Percentiles rank a stretch among this genome's conserved stretches.
phyloP scores from a whole-genome alignment of 257 asterid genomes.

The Fraxinus pennsylvanica region DNA sequence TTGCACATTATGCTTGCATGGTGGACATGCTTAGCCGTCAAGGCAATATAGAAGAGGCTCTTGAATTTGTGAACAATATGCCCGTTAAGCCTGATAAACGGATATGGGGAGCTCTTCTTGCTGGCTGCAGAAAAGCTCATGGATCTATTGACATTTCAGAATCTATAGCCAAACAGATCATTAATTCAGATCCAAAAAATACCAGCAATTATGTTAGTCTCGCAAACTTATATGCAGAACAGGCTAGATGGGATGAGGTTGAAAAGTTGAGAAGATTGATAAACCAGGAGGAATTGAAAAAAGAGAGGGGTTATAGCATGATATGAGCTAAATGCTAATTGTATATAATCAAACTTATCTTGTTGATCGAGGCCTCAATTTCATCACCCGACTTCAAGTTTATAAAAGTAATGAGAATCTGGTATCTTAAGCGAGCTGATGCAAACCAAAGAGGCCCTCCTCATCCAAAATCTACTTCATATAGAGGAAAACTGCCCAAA shows the following conservation, averaged over 20 bases:
- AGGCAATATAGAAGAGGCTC: constrained; percentile 77
- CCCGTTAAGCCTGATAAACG: constrained; percentile 69
- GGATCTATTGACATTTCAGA: constrained; percentile 49
- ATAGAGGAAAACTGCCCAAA: background rate
- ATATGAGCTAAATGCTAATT: constrained; percentile 31
- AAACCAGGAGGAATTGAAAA: constrained; percentile 48
- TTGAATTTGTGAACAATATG: constrained; percentile 69
- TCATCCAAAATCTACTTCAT: too few species aligned
- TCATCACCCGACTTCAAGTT: background rate
- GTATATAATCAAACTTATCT: background rate
- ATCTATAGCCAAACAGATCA: constrained; percentile 49
- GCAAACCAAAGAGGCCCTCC: background rate
- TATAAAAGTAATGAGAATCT: background rate
- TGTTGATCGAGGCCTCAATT: background rate
- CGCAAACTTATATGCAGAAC: constrained; percentile 66
- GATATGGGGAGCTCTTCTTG: constrained; percentile 82
- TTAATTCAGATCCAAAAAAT: constrained; percentile 52
- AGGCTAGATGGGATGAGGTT: constrained; percentile 76
- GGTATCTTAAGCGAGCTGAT: background rate
- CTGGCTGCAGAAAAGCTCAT: constrained; percentile 62
- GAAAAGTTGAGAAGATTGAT: constrained; percentile 57
- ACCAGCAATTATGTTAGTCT: constrained; percentile 55
- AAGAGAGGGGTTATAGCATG: constrained; percentile 58
- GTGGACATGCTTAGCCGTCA: constrained; percentile 90
- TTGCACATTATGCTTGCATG: constrained; percentile 85